A percentile compares a stretch with the other conserved stretches of the same genome.
Evolutionary conservation across 2,329 filamentous ascomycete species (phyloP).

Genomic region (Hypoxylon sp.): DNA sequence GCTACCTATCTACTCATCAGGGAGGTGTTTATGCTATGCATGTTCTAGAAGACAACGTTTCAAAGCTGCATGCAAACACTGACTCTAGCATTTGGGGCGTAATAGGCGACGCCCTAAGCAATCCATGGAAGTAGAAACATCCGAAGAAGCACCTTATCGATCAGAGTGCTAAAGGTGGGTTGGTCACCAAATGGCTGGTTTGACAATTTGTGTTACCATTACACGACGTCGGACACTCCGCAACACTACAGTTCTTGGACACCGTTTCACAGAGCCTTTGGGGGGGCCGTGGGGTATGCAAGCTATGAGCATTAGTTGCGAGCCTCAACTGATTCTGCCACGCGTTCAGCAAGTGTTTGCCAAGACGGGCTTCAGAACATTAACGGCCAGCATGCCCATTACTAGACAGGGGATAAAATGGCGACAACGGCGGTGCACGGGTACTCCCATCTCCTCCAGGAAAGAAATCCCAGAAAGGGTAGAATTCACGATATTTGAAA

Average conservation of each 20-base stretch:
- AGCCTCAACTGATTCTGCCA: conserved; percentile 38
- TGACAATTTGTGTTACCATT: conserved; percentile 33
- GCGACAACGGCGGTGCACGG: conserved; percentile 30
- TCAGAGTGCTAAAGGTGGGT: conserved; percentile 16
- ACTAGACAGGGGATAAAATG: conserved; percentile 14
- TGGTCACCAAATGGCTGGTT: conserved; percentile 17
- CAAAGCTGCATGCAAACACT: conserved; percentile 1
- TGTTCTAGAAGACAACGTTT: conserved; percentile 15
- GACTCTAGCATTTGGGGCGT: not conserved
- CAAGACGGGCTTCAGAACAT: conserved; percentile 6
- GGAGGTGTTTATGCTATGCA: conserved; percentile 3
- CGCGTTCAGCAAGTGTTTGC: conserved; percentile 30
- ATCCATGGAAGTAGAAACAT: conserved; percentile 16
- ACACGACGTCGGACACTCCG: conserved; percentile 41
- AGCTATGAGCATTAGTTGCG: conserved; percentile 14
- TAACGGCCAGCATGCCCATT: conserved; percentile 17
- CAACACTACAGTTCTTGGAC: conserved; percentile 25
- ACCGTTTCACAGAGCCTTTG: conserved; percentile 31
- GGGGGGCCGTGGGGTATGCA: conserved; percentile 30
- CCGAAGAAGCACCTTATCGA: conserved; percentile 16
- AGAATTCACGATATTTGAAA: conserved; percentile 9
- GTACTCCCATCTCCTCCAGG: conserved; percentile 30
- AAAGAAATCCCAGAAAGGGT: conserved; percentile 9
- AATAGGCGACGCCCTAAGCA: not conserved
- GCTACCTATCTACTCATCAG: conserved; percentile 8